Percentiles rank a stretch among this genome's conserved stretches.
Conservation (phyloP, 2,329 filamentous ascomycete genomes). For the Beauveria varroae region DNA sequence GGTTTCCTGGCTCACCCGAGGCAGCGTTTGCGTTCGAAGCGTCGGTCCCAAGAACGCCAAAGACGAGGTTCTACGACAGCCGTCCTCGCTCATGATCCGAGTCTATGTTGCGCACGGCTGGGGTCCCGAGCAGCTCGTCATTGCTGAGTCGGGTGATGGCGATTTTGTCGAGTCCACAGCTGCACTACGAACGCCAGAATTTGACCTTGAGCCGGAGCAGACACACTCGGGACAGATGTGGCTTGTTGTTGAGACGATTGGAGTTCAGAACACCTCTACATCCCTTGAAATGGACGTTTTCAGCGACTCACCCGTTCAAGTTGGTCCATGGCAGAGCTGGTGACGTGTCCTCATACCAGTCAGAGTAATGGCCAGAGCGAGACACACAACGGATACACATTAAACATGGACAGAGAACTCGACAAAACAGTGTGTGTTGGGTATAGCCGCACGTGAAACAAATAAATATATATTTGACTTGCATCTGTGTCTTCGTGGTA, state of each 20-base stretch:
- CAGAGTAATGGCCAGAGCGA: background rate
- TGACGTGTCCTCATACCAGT: background rate
- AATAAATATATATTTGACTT: background rate
- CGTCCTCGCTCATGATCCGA: conserved; percentile 52
- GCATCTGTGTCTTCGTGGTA: background rate
- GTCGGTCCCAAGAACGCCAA: conserved; percentile 20
- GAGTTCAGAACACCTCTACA: conserved; percentile 35
- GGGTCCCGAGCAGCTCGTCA: conserved; percentile 56
- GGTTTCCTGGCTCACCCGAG: conserved; percentile 47
- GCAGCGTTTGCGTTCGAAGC: conserved; percentile 31
- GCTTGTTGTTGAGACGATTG: conserved; percentile 76
- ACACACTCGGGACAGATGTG: conserved; percentile 54
- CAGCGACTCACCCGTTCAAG: conserved; percentile 38
- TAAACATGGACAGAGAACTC: background rate
- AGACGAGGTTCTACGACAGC: conserved; percentile 12
- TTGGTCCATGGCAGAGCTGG: conserved; percentile 35
- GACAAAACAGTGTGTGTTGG: background rate
- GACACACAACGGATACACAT: background rate
- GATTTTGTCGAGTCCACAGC: conserved; percentile 63
- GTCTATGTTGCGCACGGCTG: conserved; percentile 66
- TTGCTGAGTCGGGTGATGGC: conserved; percentile 63
- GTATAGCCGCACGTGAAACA: background rate
- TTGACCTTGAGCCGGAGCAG: conserved; percentile 64
- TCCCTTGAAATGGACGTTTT: conserved; percentile 47
- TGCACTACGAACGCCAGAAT: conserved; percentile 62